Percentiles rank a stretch among this genome's conserved stretches.
These are phyloP conservation scores for Nepenthes mirabilis DNA, from an alignment of 148 eudicot genomes.

Conservation along the genomic window DNA sequence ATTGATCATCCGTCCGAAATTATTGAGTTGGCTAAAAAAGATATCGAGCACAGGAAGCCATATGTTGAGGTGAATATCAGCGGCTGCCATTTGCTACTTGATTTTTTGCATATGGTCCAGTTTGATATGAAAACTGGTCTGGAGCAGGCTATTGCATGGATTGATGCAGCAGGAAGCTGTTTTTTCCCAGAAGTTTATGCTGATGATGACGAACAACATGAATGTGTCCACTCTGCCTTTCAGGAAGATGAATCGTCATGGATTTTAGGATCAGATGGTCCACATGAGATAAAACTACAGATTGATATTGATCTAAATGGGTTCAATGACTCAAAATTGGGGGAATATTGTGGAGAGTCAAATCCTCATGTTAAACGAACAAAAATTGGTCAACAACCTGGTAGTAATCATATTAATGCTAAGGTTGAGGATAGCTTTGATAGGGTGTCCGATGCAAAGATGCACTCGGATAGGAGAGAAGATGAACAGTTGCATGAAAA, in stretches of 20 bases:
- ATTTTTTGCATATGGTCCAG: slow-evolving; percentile 67
- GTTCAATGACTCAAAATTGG: slow-evolving; percentile 17
- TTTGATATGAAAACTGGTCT: slow-evolving; percentile 47
- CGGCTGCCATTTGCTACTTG: slow-evolving; percentile 36
- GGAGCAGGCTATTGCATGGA: slow-evolving; percentile 81
- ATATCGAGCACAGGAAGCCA: slow-evolving; percentile 47
- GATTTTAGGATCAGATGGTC: slow-evolving; percentile 12
- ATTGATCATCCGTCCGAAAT: slow-evolving; percentile 47
- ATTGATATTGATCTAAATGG: slow-evolving; percentile 71
- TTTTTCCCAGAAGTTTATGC: slow-evolving; percentile 64
- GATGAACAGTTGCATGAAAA: slow-evolving; percentile 20
- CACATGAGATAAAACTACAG: slow-evolving; percentile 53
- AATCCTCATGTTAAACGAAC: slow-evolving; percentile 40
- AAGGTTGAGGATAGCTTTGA: slow-evolving; percentile 38
- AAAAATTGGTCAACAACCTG: slow-evolving; percentile 21
- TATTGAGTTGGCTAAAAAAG: slow-evolving; percentile 35
- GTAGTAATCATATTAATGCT: slow-evolving; percentile 8
- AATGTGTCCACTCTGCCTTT: slow-evolving; percentile 11
- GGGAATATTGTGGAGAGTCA: slow-evolving; percentile 61
- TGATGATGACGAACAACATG: slow-evolving; percentile 23
- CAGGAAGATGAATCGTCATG: slow-evolving; percentile 20
- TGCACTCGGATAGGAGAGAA: slow-evolving; percentile 22
- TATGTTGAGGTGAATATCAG: slow-evolving; percentile 46
- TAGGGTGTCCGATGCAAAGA: slow-evolving; percentile 27
- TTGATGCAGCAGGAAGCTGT: slow-evolving; percentile 68